A percentile compares a stretch with the other conserved stretches of the same genome.
Conservation (phyloP, 2,329 filamentous ascomycete genomes). For the Penicillium sp. region DNA sequence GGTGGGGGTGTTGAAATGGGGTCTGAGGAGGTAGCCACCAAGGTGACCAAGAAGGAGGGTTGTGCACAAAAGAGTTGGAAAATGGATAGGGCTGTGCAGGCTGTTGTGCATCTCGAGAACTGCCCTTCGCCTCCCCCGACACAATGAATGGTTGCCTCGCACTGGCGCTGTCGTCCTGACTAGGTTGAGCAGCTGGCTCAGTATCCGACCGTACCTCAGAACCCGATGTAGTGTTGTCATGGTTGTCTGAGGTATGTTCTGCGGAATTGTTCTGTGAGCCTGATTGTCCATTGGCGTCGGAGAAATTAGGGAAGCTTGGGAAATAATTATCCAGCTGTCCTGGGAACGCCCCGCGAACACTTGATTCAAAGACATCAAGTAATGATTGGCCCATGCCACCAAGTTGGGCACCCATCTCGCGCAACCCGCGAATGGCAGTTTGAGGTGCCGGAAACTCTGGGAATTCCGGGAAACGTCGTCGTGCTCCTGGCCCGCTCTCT, state of each 20-base stretch:
- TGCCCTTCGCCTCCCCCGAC: background rate
- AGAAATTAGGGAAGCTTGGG: background rate
- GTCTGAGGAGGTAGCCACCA: background rate
- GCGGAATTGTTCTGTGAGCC: background rate
- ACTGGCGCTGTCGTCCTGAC: background rate
- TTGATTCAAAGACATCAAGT: slow-evolving; percentile 43
- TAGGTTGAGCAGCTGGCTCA: background rate
- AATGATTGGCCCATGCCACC: slow-evolving; percentile 45
- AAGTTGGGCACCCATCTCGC: slow-evolving; percentile 47
- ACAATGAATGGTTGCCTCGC: background rate
- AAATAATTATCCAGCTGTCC: slow-evolving; percentile 13
- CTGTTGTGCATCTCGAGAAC: background rate
- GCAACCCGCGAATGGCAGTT: slow-evolving; percentile 44
- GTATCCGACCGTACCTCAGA: background rate
- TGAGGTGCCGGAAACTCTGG: slow-evolving; percentile 43
- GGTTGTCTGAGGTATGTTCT: background rate
- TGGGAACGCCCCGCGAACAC: slow-evolving; percentile 32
- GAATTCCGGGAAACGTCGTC: slow-evolving; percentile 42
- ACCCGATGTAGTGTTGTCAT: background rate
- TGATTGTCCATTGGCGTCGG: background rate
- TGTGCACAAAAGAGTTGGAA: background rate
- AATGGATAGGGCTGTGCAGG: background rate
- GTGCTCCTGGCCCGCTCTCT: slow-evolving; percentile 40
- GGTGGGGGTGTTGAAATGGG: background rate
- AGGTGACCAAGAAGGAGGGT: background rate